A percentile compares a stretch with the other conserved stretches of the same genome.
Evolutionary conservation across 2,329 filamentous ascomycete species (phyloP).

Genomic region (Scolecobasidium constrictum): DNA sequence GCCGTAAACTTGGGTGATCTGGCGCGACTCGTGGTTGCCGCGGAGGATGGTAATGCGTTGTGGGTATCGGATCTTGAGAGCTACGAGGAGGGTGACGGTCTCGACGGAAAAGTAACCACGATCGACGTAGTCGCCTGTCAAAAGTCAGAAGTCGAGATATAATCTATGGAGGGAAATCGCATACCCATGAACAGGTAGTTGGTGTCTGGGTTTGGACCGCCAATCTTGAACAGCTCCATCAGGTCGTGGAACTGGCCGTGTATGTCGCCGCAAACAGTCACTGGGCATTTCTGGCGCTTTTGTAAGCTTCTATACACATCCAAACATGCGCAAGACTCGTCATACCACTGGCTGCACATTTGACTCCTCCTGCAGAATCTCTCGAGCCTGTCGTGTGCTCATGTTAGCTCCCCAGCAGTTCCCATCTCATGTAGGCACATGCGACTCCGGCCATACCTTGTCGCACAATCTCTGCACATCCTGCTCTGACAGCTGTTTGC

Average conservation of each 20-base stretch:
- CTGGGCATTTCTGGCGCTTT: conserved; percentile 69
- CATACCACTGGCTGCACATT: conserved; percentile 97
- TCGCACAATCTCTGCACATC: conserved; percentile 97
- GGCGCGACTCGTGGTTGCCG: conserved; percentile 73
- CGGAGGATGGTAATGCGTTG: conserved; percentile 96
- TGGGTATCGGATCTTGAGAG: conserved; percentile 95
- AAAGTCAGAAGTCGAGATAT: not conserved
- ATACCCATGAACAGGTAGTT: conserved; percentile 99
- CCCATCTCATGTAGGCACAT: not conserved
- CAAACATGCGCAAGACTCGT: conserved; percentile 11
- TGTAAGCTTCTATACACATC: conserved; percentile 12
- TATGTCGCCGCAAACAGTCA: conserved; percentile 97
- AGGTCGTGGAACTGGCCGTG: conserved; percentile 98
- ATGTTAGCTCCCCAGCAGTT: conserved; percentile 5
- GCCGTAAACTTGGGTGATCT: conserved; percentile 69
- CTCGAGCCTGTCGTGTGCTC: conserved; percentile 57
- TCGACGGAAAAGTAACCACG: conserved; percentile 98
- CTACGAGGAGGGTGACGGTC: conserved; percentile 91
- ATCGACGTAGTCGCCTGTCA: conserved; percentile 87
- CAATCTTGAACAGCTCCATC: conserved; percentile 99
- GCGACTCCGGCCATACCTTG: conserved; percentile 63
- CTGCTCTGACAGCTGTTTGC: conserved; percentile 92
- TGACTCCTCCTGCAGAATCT: conserved; percentile 93
- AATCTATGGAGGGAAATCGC: conserved; percentile 23
- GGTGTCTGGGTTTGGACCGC: conserved; percentile 93